Percentiles rank a stretch among this genome's conserved stretches.
Conservation (phyloP, 371 early-diverging fungal genomes). For the Mucor racemosus region DNA sequence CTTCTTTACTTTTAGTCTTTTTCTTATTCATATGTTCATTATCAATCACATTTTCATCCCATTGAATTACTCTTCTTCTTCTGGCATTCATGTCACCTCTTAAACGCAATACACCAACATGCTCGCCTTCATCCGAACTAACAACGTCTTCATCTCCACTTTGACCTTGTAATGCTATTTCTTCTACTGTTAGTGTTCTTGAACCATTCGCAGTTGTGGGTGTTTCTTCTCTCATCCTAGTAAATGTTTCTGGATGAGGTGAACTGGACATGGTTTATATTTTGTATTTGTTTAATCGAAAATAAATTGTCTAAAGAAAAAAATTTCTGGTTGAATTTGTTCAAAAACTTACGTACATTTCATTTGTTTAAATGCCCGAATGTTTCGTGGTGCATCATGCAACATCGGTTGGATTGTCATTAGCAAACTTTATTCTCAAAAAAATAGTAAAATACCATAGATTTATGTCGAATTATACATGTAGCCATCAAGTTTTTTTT, state of each 20-base stretch:
- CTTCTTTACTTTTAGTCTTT: conserved; percentile 87
- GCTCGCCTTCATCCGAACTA: conserved; percentile 29
- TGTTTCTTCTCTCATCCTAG: conserved; percentile 34
- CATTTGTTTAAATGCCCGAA: background rate
- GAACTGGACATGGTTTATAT: conserved; percentile 2
- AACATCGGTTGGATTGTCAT: background rate
- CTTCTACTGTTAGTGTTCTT: conserved; percentile 41
- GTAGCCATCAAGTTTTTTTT: no score
- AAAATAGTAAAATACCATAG: no score
- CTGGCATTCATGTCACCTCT: conserved; percentile 54
- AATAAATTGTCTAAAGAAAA: background rate
- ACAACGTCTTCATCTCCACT: conserved; percentile 16
- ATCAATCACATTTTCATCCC: conserved; percentile 86
- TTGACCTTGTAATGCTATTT: conserved; percentile 19
- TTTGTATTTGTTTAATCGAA: background rate
- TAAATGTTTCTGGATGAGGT: conserved; percentile 14
- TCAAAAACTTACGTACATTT: background rate
- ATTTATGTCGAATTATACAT: background rate
- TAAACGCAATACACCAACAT: conserved; percentile 55
- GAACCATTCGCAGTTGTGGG: conserved; percentile 42
- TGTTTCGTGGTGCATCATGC: background rate
- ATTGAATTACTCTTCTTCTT: conserved; percentile 66
- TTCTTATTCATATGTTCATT: conserved; percentile 86
- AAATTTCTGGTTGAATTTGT: background rate
- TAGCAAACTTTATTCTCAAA: background rate